Percentiles rank a stretch among this genome's conserved stretches.
Conservation (phyloP, 1,284 basidiomycete genomes). For the Wallemia ichthyophaga region DNA sequence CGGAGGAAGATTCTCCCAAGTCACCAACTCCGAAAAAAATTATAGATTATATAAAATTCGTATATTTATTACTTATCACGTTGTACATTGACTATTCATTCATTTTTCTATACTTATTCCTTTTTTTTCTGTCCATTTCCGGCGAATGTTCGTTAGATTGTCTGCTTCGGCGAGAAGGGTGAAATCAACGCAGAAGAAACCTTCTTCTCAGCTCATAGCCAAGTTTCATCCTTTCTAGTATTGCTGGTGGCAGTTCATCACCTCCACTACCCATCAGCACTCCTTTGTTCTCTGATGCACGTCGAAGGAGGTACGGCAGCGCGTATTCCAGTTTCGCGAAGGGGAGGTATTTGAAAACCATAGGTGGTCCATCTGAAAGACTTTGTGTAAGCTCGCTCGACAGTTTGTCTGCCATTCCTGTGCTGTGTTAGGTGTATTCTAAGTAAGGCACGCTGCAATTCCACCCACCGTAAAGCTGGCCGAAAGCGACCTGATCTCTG, state of each 20-base stretch:
- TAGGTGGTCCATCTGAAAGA: constrained; percentile 3
- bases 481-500: constrained; percentile 9
- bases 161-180: neutral
- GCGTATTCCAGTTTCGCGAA: neutral
- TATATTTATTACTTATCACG: no score
- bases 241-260: neutral
- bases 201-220: neutral
- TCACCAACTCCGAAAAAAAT: neutral
- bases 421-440: neutral
- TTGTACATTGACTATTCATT: no score
- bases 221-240: neutral
- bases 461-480: constrained; percentile 10
- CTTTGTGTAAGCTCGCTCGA: constrained; percentile 7
- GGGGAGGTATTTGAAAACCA: neutral
- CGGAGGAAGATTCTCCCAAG: neutral
- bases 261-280: neutral
- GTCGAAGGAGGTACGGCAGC: neutral
- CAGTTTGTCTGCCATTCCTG: constrained; percentile 12
- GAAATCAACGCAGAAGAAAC: neutral
- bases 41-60: neutral
- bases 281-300: neutral
- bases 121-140: neutral
- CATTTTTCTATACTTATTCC: no score
- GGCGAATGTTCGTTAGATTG: neutral
- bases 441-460: neutral